A percentile compares a stretch with the other conserved stretches of the same genome.
These are phyloP conservation scores for Phaeosphaeriaceae sp. DNA, from an alignment of 2,329 filamentous ascomycete genomes.

Conservation along the genomic window DNA sequence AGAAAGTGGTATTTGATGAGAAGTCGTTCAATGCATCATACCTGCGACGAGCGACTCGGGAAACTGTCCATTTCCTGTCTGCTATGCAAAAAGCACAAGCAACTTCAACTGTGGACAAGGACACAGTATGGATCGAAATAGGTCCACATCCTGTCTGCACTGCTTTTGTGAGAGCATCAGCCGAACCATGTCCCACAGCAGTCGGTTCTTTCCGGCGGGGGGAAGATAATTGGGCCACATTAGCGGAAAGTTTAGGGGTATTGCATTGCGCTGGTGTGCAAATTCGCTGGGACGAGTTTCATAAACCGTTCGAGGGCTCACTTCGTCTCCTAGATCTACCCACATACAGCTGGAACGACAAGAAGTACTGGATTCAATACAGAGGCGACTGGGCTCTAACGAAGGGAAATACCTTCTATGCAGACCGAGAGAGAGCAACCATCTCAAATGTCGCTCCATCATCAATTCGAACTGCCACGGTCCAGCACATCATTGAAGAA, in stretches of 20 bases:
- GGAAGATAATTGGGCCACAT: constrained; percentile 25
- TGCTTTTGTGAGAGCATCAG: constrained; percentile 41
- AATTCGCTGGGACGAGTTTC: constrained; percentile 68
- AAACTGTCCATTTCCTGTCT: constrained; percentile 45
- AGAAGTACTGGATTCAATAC: constrained; percentile 49
- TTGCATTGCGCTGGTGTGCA: constrained; percentile 53
- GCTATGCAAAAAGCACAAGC: constrained; percentile 50
- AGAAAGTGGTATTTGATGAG: constrained; percentile 47
- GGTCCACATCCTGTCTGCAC: constrained; percentile 57
- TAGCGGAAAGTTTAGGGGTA: neutral
- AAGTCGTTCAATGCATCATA: constrained; percentile 50
- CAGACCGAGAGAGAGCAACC: too few species aligned
- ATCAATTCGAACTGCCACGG: too few species aligned
- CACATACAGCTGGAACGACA: constrained; percentile 41
- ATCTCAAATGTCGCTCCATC: too few species aligned
- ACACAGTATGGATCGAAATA: constrained; percentile 53
- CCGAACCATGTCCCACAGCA: neutral
- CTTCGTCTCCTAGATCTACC: constrained; percentile 62
- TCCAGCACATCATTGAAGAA: too few species aligned
- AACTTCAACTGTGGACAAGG: constrained; percentile 36
- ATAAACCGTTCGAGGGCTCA: constrained; percentile 59
- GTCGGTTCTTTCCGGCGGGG: constrained; percentile 9
- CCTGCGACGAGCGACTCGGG: constrained; percentile 27
- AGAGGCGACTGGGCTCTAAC: constrained; percentile 37
- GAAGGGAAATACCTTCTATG: constrained; percentile 16